A percentile compares a stretch with the other conserved stretches of the same genome.
phyloP scores from a whole-genome alignment of 164 flowering plant species.

The Houttuynia cordata region DNA sequence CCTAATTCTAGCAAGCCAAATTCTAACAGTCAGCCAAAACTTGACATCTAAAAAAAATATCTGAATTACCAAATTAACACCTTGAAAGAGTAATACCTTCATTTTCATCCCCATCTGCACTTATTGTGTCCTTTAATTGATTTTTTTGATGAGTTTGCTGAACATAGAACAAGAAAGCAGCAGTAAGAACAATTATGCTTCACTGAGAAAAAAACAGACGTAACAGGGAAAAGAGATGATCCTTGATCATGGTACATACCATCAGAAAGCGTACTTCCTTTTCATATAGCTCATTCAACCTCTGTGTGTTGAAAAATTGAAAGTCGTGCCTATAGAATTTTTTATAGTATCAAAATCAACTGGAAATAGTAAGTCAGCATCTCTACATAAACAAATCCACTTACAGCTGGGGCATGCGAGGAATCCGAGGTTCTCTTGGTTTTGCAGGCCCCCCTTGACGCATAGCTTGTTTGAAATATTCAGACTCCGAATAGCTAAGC shows the following conservation, averaged over 20 bases:
- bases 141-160: conserved; percentile 83
- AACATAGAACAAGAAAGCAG: background rate
- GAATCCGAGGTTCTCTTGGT: conserved; percentile 92
- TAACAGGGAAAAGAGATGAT: background rate
- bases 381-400: conserved; percentile 8
- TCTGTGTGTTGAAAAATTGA: conserved; percentile 86
- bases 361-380: background rate
- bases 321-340: conserved; percentile 71
- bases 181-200: background rate
- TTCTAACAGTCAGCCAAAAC: background rate
- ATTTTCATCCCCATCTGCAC: conserved; percentile 71
- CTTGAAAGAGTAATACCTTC: conserved; percentile 45
- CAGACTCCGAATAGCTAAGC: conserved; percentile 77
- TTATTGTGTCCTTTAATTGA: conserved; percentile 74
- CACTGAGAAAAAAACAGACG: background rate
- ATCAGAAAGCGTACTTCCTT: conserved; percentile 90
- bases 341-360: background rate
- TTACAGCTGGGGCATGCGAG: conserved; percentile 99
- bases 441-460: conserved; percentile 90
- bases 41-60: background rate
- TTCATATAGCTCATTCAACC: conserved; percentile 84
- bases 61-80: background rate
- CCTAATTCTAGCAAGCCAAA: conserved; percentile 35
- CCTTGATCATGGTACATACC: conserved; percentile 34
- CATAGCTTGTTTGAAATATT: conserved; percentile 98